Percentiles rank a stretch among this genome's conserved stretches.
phyloP scores from a whole-genome alignment of 345 rosid species.

The Populus nigra region DNA sequence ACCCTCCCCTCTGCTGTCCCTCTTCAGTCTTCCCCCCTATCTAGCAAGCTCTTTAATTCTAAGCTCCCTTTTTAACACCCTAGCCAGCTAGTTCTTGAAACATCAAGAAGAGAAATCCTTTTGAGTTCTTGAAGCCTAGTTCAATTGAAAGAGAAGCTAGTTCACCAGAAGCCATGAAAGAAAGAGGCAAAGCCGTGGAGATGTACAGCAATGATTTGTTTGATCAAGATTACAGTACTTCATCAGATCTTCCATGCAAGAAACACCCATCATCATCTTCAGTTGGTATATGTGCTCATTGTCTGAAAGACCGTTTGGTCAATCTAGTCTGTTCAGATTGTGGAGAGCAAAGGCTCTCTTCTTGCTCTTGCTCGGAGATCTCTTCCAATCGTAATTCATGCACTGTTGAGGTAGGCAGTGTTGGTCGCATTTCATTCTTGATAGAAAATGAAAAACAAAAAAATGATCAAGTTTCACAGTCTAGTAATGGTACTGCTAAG shows the following conservation, averaged over 20 bases:
- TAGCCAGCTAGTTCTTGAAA: neutral
- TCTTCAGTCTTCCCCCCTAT: neutral
- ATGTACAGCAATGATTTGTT: conserved; percentile 35
- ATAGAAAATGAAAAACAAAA: conserved; percentile 57
- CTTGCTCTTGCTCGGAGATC: conserved; percentile 84
- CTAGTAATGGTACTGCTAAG: conserved; percentile 33
- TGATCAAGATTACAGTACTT: conserved; percentile 34
- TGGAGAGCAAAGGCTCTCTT: conserved; percentile 89
- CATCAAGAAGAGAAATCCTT: neutral
- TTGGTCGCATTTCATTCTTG: conserved; percentile 77
- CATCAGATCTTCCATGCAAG: conserved; percentile 67
- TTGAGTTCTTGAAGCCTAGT: neutral
- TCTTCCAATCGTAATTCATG: conserved; percentile 62
- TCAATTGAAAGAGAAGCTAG: neutral
- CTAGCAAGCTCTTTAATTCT: too few species aligned
- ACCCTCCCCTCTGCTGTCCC: neutral
- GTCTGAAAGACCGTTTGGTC: conserved; percentile 84
- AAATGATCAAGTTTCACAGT: conserved; percentile 22
- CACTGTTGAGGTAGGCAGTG: conserved; percentile 64
- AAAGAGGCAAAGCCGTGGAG: conserved; percentile 80
- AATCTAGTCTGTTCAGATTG: conserved; percentile 88
- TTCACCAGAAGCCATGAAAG: conserved; percentile 52
- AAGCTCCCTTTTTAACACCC: neutral
- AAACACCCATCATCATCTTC: conserved; percentile 75
- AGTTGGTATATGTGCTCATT: conserved; percentile 75